Conservation (phyloP, 2,329 filamentous ascomycete genomes). For the Cyanodermella asteris region DNA sequence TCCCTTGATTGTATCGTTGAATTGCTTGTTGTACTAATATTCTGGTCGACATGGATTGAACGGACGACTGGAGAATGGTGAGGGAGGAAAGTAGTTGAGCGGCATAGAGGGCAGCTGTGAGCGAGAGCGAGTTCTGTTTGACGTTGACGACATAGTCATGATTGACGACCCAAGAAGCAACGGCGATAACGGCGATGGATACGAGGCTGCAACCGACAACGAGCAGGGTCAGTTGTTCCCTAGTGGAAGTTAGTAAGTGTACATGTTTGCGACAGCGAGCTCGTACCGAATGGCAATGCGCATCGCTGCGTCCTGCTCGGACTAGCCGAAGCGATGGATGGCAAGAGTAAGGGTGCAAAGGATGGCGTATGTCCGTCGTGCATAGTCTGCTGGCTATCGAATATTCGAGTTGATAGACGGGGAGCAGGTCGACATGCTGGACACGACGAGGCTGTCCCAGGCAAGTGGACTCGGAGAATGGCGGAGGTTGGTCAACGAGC, state of each 20-base stretch:
- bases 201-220: conserved; percentile 55
- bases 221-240: conserved; percentile 64
- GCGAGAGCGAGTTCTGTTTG: conserved; percentile 31
- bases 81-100: conserved; percentile 61
- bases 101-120: conserved; percentile 73
- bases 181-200: conserved; percentile 54
- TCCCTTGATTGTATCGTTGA: conserved; percentile 26
- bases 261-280: neutral
- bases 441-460: no score
- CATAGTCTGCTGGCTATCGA: no score
- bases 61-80: conserved; percentile 54
- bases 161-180: conserved; percentile 47
- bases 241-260: conserved; percentile 65
- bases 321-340: no score
- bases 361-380: no score
- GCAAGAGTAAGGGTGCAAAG: no score
- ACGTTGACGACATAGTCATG: conserved; percentile 37
- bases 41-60: conserved; percentile 46
- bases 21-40: conserved; percentile 31
- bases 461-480: no score
- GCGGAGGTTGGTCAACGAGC: no score
- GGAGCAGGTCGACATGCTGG: no score
- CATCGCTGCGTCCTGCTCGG: no score
- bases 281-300: no score
- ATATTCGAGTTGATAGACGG: no score